Evolutionary conservation across 2,329 filamentous ascomycete genomes (phyloP), one percentile per base, ranked within the genome.

Genomic region (Biscogniauxia marginata): DNA sequence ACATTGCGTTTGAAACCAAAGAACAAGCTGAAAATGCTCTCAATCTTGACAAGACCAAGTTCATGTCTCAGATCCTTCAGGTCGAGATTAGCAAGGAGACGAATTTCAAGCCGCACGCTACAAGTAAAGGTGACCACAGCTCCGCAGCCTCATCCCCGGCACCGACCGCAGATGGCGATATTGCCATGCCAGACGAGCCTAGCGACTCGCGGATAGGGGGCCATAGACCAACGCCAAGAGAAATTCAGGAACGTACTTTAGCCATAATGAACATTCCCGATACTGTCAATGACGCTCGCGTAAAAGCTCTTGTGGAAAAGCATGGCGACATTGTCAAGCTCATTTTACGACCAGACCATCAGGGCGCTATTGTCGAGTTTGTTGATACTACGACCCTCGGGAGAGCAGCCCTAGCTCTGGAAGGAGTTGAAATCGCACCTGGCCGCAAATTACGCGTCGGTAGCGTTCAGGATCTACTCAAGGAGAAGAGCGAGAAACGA

Each of bases 291-390:
- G 91, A 96, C 67, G 85, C 89, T 1, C 90, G 93, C 24, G 84
- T 99, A 53, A 84, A 84, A 46, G 81, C 86, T 0, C 77, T 96
- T 2, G 85, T 89, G 7, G 88, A 91, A 64, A 81, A 85, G 1
- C 81, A 87, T 46, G 92, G 91, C 0, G 73, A 80, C 1, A 79
- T 97, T 21, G 79, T 87, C 61, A 93, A 93, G 71, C 80, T 98
- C 3, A 80, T 89, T 11, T 79, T 97, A 9, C 86, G 91, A 47
- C 91, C 92, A 1, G 84, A 91, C 57, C 90, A 96, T 60, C 86
- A 88, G 56, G 93, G 92, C 11, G 95, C 93, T 4, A 88, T 93
- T 53, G 81, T 98, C 39, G 95, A 98, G 69, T 97, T 90, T 66
- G 77, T 77, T 2, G 85, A 90, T 50, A 80, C 87, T 2, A 79